Evolutionary conservation across 805 yeast genomes (phyloP), one percentile per base, ranked within the genome.

Genomic region (Saturnispora quitensis): DNA sequence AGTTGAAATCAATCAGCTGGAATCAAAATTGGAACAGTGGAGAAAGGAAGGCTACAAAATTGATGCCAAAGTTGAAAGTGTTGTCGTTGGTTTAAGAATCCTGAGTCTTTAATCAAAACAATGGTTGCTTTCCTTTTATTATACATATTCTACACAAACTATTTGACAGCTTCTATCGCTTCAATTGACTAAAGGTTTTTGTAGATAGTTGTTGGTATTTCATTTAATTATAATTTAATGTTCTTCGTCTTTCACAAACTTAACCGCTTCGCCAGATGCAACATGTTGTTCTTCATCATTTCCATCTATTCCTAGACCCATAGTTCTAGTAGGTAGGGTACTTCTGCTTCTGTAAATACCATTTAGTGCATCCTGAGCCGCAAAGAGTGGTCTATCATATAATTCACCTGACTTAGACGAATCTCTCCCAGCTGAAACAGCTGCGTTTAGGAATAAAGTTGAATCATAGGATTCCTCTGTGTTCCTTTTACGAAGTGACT

Each of bases 1-100:
- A 1, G 80, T 85, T 43, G 89, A 90, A 13, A 66, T 89, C 57
- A 67, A 69, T 15, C 66, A 73, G 17, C 74, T 91, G 45, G 80
- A 83, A 6, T 74, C 73, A 25, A 76, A 72, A 27, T 64, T 91
- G 63, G 68, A 68, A 8, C 64, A 71, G 28, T 67, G 89, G 18
- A 77, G 72, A 25, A 59, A 66, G 2, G 75, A 86, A 65, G 96
- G 96, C 0, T 88, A 80, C 65, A 77, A 77, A 31, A 71, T 91
- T 33, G 99, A 93, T 68, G 91, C 96, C 1, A 80, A 96, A 57
- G 81, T 93, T 51, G 89, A 86, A 64, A 88, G 86, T 60, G 77
- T 89, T 47, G 95, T 97, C 13, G 81, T 82, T 50, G 98, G 98
- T 5, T 28, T 58, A 27, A 50, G 13, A 40, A 40, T 40, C 18